Evolutionary conservation across 805 yeast species (phyloP).

Genomic region (Limtongozyma cylindracea): DNA sequence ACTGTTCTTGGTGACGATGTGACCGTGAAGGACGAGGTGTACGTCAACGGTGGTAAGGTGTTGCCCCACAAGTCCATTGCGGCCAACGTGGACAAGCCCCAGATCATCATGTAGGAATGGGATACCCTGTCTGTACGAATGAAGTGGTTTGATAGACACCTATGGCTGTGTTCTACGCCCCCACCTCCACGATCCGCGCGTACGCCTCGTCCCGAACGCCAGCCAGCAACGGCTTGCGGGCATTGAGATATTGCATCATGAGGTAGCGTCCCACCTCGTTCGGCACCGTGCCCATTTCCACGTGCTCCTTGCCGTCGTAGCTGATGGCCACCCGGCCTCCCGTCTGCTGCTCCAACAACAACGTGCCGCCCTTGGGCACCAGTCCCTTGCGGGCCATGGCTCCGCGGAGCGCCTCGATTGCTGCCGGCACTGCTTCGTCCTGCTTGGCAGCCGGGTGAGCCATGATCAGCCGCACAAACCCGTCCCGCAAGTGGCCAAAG

Average conservation of each 20-base stretch:
- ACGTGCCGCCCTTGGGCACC: slow-evolving; percentile 48
- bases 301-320: slow-evolving; percentile 2
- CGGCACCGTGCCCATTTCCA: slow-evolving; percentile 27
- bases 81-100: slow-evolving; percentile 88
- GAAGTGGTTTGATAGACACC: too few species aligned
- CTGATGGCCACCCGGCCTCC: slow-evolving; percentile 1
- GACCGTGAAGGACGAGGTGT: slow-evolving; percentile 92
- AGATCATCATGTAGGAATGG: slow-evolving; percentile 98
- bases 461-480: slow-evolving; percentile 57
- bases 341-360: slow-evolving; percentile 21
- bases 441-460: slow-evolving; percentile 35
- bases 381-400: slow-evolving; percentile 41
- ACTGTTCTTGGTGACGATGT: slow-evolving; percentile 98
- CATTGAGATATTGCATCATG: slow-evolving; percentile 54
- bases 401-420: slow-evolving; percentile 39
- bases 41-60: slow-evolving; percentile 98
- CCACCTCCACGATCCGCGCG: too few species aligned
- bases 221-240: slow-evolving; percentile 40
- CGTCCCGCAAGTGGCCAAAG: slow-evolving; percentile 73
- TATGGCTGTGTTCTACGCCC: too few species aligned
- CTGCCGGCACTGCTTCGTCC: slow-evolving; percentile 17
- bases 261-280: slow-evolving; percentile 41
- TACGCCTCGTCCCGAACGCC: too few species aligned
- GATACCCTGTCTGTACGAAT: too few species aligned
- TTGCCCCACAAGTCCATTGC: slow-evolving; percentile 96